Percentiles rank a stretch among this genome's conserved stretches.
Evolutionary conservation across 352 stramenopile genomes (phyloP).

Genomic region (Pythium angustatum): DNA sequence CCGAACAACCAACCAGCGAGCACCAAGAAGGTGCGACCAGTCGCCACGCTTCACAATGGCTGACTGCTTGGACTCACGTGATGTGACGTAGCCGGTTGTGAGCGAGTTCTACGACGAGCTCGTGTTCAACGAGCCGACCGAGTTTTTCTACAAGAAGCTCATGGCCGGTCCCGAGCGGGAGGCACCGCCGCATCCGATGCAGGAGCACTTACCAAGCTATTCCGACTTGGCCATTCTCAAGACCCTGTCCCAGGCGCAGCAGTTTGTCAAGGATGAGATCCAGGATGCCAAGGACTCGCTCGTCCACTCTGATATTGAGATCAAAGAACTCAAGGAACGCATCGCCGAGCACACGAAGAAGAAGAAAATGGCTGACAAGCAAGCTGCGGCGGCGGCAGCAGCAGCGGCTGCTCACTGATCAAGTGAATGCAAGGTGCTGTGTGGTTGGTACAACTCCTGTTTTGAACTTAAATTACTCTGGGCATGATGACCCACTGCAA

Average conservation of each 20-base stretch:
- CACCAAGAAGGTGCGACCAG: constrained; percentile 86
- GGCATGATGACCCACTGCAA: constrained; percentile 2
- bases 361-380: constrained; percentile 68
- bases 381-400: constrained; percentile 28
- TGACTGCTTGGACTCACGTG: background rate
- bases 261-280: constrained; percentile 76
- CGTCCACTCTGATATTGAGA: constrained; percentile 63
- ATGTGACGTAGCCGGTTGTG: constrained; percentile 83
- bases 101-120: constrained; percentile 97
- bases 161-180: constrained; percentile 70
- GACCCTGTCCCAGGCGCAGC: constrained; percentile 77
- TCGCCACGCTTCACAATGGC: too few relatives aligned
- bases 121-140: constrained; percentile 97
- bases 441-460: background rate
- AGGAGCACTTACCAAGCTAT: constrained; percentile 87
- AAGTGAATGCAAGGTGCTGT: background rate
- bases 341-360: constrained; percentile 79
- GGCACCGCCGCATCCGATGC: constrained; percentile 63
- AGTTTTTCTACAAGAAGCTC: constrained; percentile 95
- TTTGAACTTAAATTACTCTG: constrained; percentile 30
- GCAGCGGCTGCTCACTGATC: constrained; percentile 13
- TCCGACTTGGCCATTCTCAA: constrained; percentile 89
- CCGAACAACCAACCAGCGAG: constrained; percentile 84
- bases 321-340: constrained; percentile 74
- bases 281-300: constrained; percentile 72